Conservation (phyloP, 257 asterid species). For the Anisodus acutangulus region DNA sequence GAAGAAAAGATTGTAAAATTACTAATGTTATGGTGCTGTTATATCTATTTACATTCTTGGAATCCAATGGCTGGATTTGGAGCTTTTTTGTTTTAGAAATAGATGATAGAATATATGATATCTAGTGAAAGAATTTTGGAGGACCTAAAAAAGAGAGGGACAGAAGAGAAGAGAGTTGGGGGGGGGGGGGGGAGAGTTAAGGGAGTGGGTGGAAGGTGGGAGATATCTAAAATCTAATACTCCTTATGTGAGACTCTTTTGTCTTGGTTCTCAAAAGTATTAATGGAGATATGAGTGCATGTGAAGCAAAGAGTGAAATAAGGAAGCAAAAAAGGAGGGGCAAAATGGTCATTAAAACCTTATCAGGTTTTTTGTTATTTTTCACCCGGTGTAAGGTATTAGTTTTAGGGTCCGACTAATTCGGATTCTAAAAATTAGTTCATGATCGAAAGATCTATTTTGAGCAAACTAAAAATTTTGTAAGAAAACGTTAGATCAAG, state of each 20-base stretch:
- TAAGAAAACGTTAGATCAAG: no score
- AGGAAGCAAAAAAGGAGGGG: no score
- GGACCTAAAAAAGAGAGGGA: conserved; percentile 43
- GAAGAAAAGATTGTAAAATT: background rate
- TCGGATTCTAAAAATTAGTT: no score
- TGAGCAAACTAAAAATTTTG: no score
- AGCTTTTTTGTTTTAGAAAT: background rate
- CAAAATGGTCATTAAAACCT: background rate
- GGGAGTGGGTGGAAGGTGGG: background rate
- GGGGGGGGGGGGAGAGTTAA: background rate
- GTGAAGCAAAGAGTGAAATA: no score
- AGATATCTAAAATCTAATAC: conserved; percentile 33
- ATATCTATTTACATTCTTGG: conserved; percentile 29
- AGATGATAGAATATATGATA: conserved; percentile 42
- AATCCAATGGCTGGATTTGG: conserved; percentile 52
- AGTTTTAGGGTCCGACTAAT: no score
- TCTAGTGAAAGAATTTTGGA: conserved; percentile 50
- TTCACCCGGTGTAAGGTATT: no score
- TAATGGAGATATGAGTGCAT: background rate
- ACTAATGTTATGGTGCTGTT: background rate
- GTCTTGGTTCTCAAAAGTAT: conserved; percentile 43
- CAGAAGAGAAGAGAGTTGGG: conserved; percentile 37
- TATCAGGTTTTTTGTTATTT: no score
- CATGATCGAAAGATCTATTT: no score
- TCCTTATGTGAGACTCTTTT: conserved; percentile 27